These are phyloP conservation scores for Neofusicoccum sp. DNA, from an alignment of 2,329 filamentous ascomycete species.

Conservation along the genomic window DNA sequence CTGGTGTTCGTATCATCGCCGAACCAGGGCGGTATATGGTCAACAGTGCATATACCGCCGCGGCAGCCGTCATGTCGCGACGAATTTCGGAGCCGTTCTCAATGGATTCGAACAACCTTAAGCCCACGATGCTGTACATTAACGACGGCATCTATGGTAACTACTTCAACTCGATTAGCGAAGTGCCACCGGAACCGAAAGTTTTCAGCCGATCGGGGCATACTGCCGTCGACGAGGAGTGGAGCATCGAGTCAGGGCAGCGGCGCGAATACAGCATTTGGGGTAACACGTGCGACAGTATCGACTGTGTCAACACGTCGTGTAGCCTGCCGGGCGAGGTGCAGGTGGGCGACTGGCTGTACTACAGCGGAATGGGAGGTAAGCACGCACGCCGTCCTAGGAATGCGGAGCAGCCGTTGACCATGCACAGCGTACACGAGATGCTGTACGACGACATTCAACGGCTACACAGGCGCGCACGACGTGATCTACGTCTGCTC, in stretches of 20 bases:
- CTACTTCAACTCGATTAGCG: conserved; percentile 95
- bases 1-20: conserved; percentile 75
- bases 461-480: conserved; percentile 84
- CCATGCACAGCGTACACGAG: conserved; percentile 70
- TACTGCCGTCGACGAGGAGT: conserved; percentile 59
- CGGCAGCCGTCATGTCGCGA: conserved; percentile 87
- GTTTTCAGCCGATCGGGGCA: conserved; percentile 62
- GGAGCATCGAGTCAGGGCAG: background rate
- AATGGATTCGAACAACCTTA: conserved; percentile 53
- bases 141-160: conserved; percentile 95
- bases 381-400: conserved; percentile 12
- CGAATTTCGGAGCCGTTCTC: conserved; percentile 71
- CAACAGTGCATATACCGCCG: conserved; percentile 80
- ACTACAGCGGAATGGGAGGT: conserved; percentile 87
- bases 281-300: conserved; percentile 93
- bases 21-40: conserved; percentile 94
- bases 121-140: conserved; percentile 87
- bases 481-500: conserved; percentile 88
- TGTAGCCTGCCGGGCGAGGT: conserved; percentile 70
- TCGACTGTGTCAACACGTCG: conserved; percentile 81
- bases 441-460: conserved; percentile 92
- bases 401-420: background rate
- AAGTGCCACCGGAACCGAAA: conserved; percentile 79
- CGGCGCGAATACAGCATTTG: conserved; percentile 71
- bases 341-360: conserved; percentile 89